Evolutionary conservation across 1,284 basidiomycete genomes (phyloP).

Genomic region (Mycena citricolor): DNA sequence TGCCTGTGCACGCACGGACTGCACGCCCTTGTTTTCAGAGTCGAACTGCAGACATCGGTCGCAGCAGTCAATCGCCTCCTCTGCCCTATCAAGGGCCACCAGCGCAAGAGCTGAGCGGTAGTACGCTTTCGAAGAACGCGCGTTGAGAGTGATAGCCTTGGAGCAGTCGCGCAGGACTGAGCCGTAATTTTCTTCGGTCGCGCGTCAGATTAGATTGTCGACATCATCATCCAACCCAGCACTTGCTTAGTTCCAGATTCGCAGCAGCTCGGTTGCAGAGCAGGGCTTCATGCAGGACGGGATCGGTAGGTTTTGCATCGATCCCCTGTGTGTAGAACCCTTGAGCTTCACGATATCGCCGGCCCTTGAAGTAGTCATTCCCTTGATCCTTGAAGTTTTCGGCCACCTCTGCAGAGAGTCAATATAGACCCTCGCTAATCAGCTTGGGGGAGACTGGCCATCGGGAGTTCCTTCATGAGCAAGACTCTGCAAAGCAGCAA

Average conservation of each 20-base stretch:
- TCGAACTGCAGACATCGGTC: conserved; percentile 64
- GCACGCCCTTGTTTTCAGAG: conserved; percentile 51
- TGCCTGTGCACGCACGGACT: conserved; percentile 46
- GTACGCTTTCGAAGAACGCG: conserved; percentile 74
- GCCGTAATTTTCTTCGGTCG: conserved; percentile 77
- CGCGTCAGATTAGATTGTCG: conserved; percentile 6
- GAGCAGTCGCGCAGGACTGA: conserved; percentile 84
- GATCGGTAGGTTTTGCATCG: conserved; percentile 76
- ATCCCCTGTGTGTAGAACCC: conserved; percentile 91
- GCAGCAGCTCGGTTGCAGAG: conserved; percentile 91
- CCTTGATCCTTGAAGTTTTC: conserved; percentile 94
- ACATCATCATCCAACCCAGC: conserved; percentile 3
- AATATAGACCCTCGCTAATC: conserved; percentile 4
- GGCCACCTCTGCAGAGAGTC: conserved; percentile 70
- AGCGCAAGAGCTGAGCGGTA: conserved; percentile 82
- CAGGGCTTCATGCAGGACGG: conserved; percentile 64
- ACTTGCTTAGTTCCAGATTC: conserved; percentile 83
- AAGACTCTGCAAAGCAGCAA: conserved; percentile 86
- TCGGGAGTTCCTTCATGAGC: conserved; percentile 90
- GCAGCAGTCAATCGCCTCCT: conserved; percentile 83
- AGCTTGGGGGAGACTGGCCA: conserved; percentile 65
- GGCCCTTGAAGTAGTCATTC: conserved; percentile 90
- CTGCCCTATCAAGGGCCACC: conserved; percentile 65
- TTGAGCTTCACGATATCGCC: conserved; percentile 83
- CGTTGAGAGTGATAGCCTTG: conserved; percentile 63